Conservation (phyloP, 371 early-diverging fungal species). For the Gilbertella persicaria region DNA sequence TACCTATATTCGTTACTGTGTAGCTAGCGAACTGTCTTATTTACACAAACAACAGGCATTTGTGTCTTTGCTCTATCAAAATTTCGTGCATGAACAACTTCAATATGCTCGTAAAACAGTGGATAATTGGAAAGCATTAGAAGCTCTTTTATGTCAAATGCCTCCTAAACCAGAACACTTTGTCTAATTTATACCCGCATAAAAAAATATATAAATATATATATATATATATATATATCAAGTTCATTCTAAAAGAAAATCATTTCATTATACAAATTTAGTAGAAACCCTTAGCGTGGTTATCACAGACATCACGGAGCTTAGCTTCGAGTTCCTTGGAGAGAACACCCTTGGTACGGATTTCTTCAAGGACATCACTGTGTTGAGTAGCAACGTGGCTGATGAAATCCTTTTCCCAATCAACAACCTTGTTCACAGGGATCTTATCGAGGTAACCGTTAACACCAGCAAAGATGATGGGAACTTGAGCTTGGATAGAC, state of each 20-base stretch:
- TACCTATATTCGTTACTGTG: conserved; percentile 31
- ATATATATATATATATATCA: no score
- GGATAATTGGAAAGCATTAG: conserved; percentile 61
- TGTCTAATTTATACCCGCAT: conserved; percentile 8
- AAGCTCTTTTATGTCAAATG: conserved; percentile 35
- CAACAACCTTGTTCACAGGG: conserved; percentile 83
- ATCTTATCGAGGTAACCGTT: conserved; percentile 98
- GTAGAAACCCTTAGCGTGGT: conserved; percentile 87
- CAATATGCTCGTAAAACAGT: conserved; percentile 48
- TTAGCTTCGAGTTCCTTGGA: conserved; percentile 81
- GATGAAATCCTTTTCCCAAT: conserved; percentile 89
- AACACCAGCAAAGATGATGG: conserved; percentile 93
- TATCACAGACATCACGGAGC: conserved; percentile 80
- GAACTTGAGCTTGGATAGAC: conserved; percentile 92
- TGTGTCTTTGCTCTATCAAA: conserved; percentile 61
- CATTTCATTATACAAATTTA: conserved; percentile 32
- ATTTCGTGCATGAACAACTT: conserved; percentile 59
- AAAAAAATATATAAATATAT: background rate
- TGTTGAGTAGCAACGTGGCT: conserved; percentile 88
- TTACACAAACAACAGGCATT: conserved; percentile 40
- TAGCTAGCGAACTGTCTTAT: conserved; percentile 26
- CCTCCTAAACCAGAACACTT: conserved; percentile 40
- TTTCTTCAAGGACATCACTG: conserved; percentile 82
- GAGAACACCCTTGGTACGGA: conserved; percentile 79
- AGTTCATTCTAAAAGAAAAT: background rate